Evolutionary conservation across 208 protist species (phyloP).

Genomic region (Crithidia expoeki): DNA sequence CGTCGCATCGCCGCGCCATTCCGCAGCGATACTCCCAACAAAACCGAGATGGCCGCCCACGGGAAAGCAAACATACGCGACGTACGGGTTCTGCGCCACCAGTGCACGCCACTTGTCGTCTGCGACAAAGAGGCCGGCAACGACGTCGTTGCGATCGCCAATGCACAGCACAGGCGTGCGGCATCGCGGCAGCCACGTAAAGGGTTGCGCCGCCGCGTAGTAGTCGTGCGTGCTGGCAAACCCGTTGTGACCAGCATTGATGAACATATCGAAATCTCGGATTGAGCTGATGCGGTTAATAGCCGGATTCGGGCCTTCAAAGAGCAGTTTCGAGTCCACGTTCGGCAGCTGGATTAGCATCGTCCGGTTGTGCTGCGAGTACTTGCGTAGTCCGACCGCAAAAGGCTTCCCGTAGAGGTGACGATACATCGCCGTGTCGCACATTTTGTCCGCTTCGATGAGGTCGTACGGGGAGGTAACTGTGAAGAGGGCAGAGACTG

Average conservation of each 20-base stretch:
- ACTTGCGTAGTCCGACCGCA: conserved; percentile 31
- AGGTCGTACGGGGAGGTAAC: conserved; percentile 61
- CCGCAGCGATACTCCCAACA: conserved; percentile 35
- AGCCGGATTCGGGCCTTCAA: conserved; percentile 26
- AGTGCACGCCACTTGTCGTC: conserved; percentile 37
- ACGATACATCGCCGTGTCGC: conserved; percentile 22
- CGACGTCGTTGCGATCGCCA: conserved; percentile 48
- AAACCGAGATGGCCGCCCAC: conserved; percentile 71
- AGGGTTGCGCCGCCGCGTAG: conserved; percentile 50
- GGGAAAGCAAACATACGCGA: conserved; percentile 53
- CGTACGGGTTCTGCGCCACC: conserved; percentile 25
- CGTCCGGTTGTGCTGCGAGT: conserved; percentile 48
- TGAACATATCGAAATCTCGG: conserved; percentile 40
- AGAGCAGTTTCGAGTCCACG: conserved; percentile 35
- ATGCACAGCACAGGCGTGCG: conserved; percentile 56
- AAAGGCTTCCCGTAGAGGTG: conserved; percentile 40
- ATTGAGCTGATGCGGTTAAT: conserved; percentile 36
- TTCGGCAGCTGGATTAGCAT: conserved; percentile 45
- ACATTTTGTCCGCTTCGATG: conserved; percentile 28
- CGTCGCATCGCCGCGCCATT: conserved; percentile 27
- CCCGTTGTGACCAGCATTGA: conserved; percentile 61
- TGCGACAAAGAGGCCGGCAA: conserved; percentile 37
- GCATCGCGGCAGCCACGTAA: conserved; percentile 35
- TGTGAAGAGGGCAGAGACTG: conserved; percentile 42
- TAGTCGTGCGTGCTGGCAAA: conserved; percentile 42